Evolutionary conservation across 2,329 filamentous ascomycete genomes (phyloP).

Genomic region (Monilinia laxa): DNA sequence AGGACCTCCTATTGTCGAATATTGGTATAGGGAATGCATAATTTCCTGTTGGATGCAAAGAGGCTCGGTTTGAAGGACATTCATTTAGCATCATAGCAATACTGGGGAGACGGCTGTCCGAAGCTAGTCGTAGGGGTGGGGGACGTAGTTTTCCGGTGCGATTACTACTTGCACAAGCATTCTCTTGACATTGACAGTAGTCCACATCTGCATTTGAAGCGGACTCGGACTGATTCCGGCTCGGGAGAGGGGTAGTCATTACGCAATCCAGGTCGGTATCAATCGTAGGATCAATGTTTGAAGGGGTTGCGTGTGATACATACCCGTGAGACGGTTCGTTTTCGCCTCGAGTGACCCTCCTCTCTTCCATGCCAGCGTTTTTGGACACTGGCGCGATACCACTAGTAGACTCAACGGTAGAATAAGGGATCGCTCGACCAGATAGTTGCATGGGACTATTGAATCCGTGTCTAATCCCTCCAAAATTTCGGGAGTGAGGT

Average conservation of each 20-base stretch:
- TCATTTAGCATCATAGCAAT: conserved; percentile 19
- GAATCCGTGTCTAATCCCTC: conserved; percentile 23
- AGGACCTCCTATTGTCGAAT: conserved; percentile 9
- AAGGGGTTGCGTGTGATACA: not conserved
- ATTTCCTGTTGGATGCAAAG: not conserved
- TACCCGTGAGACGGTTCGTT: not conserved
- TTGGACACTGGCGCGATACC: not conserved
- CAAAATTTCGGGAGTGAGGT: conserved; percentile 17
- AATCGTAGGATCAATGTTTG: conserved; percentile 8
- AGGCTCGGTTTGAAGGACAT: not conserved
- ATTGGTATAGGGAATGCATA: not conserved
- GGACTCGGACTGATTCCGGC: not conserved
- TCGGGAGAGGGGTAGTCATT: conserved; percentile 17
- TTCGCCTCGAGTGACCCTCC: not conserved
- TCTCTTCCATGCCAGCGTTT: not conserved
- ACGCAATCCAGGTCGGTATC: conserved; percentile 16
- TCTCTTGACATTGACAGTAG: conserved; percentile 8
- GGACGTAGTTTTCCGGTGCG: not conserved
- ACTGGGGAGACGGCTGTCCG: conserved; percentile 6
- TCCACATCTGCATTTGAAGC: not conserved
- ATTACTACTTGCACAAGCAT: not conserved
- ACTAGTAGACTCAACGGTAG: not conserved
- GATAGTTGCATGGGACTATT: conserved; percentile 8
- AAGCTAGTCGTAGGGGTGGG: not conserved
- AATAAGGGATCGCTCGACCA: conserved; percentile 6